Evolutionary conservation across 345 rosid species (phyloP).

Genomic region (Crucihimalaya himalaica): DNA sequence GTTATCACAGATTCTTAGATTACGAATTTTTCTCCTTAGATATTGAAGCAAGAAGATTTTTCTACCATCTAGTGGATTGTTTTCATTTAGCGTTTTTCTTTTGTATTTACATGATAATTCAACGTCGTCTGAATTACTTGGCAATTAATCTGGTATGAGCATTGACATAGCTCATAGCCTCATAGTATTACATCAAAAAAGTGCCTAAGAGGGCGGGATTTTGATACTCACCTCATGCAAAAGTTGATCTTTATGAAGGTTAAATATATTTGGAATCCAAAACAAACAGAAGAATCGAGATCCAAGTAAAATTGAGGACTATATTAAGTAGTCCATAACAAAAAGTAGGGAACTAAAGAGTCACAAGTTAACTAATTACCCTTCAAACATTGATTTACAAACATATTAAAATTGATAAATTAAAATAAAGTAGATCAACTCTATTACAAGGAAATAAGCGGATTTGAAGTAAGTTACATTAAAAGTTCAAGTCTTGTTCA

Average conservation of each 20-base stretch:
- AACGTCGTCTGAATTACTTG: no score
- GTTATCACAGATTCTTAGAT: slow-evolving; percentile 17
- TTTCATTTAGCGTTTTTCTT: not conserved
- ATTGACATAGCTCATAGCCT: no score
- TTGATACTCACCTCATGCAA: no score
- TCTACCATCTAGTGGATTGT: not conserved
- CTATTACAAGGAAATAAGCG: not conserved
- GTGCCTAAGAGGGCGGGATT: no score
- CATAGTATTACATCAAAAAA: no score
- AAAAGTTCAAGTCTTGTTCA: not conserved
- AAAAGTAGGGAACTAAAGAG: not conserved
- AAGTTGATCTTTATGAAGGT: no score
- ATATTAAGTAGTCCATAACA: not conserved
- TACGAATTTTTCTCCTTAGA: not conserved
- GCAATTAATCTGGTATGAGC: no score
- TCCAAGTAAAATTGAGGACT: no score
- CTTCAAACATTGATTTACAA: not conserved
- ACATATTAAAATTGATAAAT: not conserved
- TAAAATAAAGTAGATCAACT: not conserved
- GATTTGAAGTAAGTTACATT: not conserved
- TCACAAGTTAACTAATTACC: not conserved
- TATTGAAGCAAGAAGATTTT: not conserved
- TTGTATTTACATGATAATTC: no score
- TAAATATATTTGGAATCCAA: no score
- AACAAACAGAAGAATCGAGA: no score